These are phyloP conservation scores for Trichoderma pleuroti DNA, from an alignment of 2,329 filamentous ascomycete genomes.

Conservation along the genomic window DNA sequence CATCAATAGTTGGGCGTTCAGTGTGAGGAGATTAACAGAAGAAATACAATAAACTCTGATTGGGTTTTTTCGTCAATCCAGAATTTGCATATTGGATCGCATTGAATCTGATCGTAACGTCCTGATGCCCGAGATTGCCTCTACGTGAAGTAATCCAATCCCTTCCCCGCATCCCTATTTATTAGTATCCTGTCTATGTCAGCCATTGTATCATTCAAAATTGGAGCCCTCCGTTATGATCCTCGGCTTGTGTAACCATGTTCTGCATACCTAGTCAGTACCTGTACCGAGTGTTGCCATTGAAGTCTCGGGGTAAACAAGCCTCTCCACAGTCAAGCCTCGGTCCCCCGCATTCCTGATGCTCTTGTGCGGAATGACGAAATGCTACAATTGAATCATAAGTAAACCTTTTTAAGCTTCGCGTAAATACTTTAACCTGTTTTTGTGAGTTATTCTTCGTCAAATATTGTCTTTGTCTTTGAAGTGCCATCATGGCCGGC, in stretches of 20 bases:
- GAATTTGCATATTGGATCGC: neutral
- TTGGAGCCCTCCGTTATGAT: neutral
- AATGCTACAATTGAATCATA: neutral
- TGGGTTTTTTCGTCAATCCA: neutral
- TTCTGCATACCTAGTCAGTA: neutral
- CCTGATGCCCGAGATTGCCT: neutral
- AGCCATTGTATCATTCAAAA: neutral
- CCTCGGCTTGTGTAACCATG: neutral
- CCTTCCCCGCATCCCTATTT: neutral
- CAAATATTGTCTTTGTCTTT: neutral
- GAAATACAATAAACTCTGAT: neutral
- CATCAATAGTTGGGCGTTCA: too few relatives aligned
- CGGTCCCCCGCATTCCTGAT: constrained; percentile 6
- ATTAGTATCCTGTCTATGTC: neutral
- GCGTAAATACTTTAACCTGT: neutral
- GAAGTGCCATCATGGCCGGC: constrained; percentile 8
- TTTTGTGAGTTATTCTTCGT: neutral
- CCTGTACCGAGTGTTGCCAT: neutral
- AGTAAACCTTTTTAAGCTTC: neutral
- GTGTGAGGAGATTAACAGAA: neutral
- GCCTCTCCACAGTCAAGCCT: neutral
- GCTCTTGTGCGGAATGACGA: neutral
- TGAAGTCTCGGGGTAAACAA: neutral
- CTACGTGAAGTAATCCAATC: neutral
- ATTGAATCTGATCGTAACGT: neutral